Conservation (phyloP, 805 yeast species). For the Sugiyamaella marilandica region DNA sequence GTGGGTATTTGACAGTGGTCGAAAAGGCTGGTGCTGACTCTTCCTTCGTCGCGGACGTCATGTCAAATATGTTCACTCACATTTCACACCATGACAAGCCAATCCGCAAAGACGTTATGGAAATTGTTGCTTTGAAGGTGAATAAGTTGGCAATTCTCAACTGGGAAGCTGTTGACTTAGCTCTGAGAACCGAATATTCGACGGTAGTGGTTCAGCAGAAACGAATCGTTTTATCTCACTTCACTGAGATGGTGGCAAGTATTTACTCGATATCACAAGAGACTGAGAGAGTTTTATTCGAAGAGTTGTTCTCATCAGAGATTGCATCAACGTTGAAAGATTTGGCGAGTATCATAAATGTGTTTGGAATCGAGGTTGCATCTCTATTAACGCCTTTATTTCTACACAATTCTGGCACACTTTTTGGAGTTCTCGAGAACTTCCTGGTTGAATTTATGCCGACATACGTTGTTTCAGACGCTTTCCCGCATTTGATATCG, state of each 20-base stretch:
- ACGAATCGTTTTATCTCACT: not conserved
- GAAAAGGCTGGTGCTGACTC: constrained; percentile 10
- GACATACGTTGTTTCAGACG: constrained; percentile 12
- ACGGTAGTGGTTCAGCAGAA: not conserved
- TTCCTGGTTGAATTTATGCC: constrained; percentile 3
- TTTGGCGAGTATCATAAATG: not conserved
- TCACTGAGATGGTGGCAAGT: not conserved
- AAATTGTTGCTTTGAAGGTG: constrained; percentile 2
- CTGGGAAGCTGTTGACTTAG: not conserved
- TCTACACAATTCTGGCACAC: not conserved
- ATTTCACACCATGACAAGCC: constrained; percentile 5
- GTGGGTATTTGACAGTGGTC: constrained; percentile 16
- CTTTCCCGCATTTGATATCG: constrained; percentile 7
- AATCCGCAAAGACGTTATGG: not conserved
- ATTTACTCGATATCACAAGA: not conserved
- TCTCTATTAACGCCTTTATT: not conserved
- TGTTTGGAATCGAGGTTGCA: not conserved
- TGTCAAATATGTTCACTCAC: constrained; percentile 4
- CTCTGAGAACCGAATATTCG: not conserved
- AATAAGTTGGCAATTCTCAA: not conserved
- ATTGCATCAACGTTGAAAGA: not conserved
- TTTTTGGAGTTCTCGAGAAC: not conserved
- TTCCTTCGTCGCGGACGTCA: not conserved
- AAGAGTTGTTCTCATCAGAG: not conserved
- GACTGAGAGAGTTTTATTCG: not conserved